A percentile compares a stretch with the other conserved stretches of the same genome.
These are phyloP conservation scores for Astrephomene gubernaculifera DNA, from an alignment of 139 green algal genomes.

Conservation along the genomic window DNA sequence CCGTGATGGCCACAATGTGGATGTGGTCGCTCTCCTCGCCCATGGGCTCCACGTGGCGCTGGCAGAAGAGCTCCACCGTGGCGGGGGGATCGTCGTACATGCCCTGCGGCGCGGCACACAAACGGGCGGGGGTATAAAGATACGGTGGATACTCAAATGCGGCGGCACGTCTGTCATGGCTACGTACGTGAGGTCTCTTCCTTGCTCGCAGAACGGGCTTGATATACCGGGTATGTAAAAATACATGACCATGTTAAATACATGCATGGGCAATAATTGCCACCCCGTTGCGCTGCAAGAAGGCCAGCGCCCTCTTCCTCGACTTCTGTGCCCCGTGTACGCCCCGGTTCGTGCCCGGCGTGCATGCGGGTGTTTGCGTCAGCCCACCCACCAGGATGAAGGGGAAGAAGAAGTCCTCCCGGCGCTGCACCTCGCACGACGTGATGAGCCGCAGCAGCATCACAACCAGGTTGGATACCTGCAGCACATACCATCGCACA, in stretches of 20 bases:
- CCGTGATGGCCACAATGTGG: slow-evolving; percentile 93
- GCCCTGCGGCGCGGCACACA: slow-evolving; percentile 55
- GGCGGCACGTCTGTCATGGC: too few relatives aligned
- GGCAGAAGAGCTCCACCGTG: slow-evolving; percentile 74
- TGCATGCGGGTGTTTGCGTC: too few relatives aligned
- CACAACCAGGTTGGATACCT: slow-evolving; percentile 72
- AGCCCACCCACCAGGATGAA: slow-evolving; percentile 84
- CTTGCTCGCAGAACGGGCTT: too few relatives aligned
- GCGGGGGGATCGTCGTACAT: slow-evolving; percentile 75
- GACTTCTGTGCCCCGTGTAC: too few relatives aligned
- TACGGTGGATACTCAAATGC: too few relatives aligned
- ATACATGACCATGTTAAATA: too few relatives aligned
- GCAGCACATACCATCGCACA: background rate
- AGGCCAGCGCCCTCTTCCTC: too few relatives aligned
- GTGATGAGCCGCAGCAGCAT: slow-evolving; percentile 81
- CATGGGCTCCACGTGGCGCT: slow-evolving; percentile 86
- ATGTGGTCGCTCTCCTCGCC: slow-evolving; percentile 95
- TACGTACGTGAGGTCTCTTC: too few relatives aligned
- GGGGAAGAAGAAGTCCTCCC: slow-evolving; percentile 85
- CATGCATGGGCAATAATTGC: too few relatives aligned
- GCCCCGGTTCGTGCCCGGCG: too few relatives aligned
- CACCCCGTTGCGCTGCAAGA: too few relatives aligned
- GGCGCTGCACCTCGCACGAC: slow-evolving; percentile 73
- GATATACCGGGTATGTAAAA: too few relatives aligned
- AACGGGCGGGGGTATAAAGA: background rate